These are phyloP conservation scores for Mortierella sp. DNA, from an alignment of 371 early-diverging fungal species.

Conservation along the genomic window DNA sequence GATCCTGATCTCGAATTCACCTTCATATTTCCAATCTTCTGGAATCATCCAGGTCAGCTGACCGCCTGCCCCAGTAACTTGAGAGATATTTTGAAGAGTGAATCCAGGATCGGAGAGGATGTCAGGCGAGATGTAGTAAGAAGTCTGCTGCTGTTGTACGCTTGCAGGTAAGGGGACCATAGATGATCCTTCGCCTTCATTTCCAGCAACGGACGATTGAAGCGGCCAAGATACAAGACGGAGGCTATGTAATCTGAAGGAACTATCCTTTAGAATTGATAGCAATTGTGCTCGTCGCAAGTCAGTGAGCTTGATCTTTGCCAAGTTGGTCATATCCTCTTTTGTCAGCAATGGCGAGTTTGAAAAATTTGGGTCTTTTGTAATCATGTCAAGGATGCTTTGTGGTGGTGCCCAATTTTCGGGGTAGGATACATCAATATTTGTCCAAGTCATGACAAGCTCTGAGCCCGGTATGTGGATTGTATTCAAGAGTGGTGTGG, in stretches of 20 bases:
- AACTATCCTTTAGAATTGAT: constrained; percentile 25
- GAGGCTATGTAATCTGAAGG: constrained; percentile 24
- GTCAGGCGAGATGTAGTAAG: constrained; percentile 13
- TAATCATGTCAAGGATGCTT: constrained; percentile 23
- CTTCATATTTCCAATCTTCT: constrained; percentile 48
- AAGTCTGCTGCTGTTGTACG: not conserved
- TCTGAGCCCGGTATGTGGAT: constrained; percentile 35
- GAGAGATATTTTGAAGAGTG: constrained; percentile 16
- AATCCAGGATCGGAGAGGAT: constrained; percentile 30
- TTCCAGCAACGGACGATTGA: not conserved
- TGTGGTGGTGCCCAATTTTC: constrained; percentile 26
- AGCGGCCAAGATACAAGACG: constrained; percentile 37
- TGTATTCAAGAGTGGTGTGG: constrained; percentile 29
- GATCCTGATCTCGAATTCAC: constrained; percentile 49
- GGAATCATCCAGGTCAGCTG: constrained; percentile 42
- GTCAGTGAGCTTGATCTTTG: constrained; percentile 21
- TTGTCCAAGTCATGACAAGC: constrained; percentile 39
- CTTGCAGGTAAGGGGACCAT: not conserved
- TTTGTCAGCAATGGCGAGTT: constrained; percentile 16
- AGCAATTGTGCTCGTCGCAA: constrained; percentile 12
- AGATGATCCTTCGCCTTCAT: not conserved
- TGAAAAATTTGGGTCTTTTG: constrained; percentile 20
- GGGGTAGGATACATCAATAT: constrained; percentile 17
- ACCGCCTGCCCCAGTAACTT: constrained; percentile 20
- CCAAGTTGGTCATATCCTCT: constrained; percentile 29